A percentile compares a stretch with the other conserved stretches of the same genome.
Conservation (phyloP, 169 alveolate species). For the Cryptosporidium andersoni region DNA sequence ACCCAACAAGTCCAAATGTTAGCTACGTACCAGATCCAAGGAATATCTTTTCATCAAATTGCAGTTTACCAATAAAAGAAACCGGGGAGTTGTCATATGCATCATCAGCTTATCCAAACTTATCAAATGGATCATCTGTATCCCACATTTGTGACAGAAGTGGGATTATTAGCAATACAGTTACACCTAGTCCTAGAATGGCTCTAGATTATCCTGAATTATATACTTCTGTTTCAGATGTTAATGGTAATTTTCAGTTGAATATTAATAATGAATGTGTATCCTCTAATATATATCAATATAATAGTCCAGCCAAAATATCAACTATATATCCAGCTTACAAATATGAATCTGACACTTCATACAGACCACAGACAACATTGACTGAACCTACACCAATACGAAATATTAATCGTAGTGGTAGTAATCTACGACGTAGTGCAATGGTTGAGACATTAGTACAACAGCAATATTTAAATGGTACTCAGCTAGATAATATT, state of each 20-base stretch:
- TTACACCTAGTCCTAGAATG: too few species aligned
- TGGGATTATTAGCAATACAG: too few species aligned
- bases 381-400: too few species aligned
- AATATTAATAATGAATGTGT: neutral
- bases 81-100: neutral
- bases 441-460: neutral
- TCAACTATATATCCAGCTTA: too few species aligned
- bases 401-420: too few species aligned
- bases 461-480: neutral
- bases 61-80: neutral
- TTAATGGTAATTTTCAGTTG: neutral
- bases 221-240: too few species aligned
- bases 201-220: too few species aligned
- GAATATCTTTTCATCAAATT: neutral
- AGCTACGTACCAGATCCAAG: slow-evolving; percentile 2
- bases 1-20: slow-evolving; percentile 67
- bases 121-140: slow-evolving; percentile 45
- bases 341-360: too few species aligned
- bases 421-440: too few species aligned
- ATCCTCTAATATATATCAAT: neutral
- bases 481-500: neutral
- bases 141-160: too few species aligned
- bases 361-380: too few species aligned
- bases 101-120: slow-evolving; percentile 47
- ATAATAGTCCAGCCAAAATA: neutral